These are phyloP conservation scores for Suillus subaureus DNA, from an alignment of 768 basidiomycete genomes.

Conservation along the genomic window DNA sequence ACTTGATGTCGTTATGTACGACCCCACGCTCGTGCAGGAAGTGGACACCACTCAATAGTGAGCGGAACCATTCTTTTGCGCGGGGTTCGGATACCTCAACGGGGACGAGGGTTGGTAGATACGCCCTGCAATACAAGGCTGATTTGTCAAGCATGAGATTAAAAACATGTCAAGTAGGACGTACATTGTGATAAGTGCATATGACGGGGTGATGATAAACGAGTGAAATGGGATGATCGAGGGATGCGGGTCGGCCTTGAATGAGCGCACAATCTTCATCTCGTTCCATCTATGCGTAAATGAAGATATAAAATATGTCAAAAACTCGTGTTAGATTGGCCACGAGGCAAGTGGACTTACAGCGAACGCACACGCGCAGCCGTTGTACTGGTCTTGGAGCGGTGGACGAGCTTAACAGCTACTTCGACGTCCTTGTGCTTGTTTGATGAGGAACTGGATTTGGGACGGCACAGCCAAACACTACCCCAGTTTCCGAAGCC, in stretches of 20 bases:
- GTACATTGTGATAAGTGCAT: constrained; percentile 91
- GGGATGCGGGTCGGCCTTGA: constrained; percentile 86
- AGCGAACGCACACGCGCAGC: constrained; percentile 89
- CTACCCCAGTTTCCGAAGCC: constrained; percentile 94
- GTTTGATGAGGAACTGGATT: constrained; percentile 42
- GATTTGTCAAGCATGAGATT: constrained; percentile 15
- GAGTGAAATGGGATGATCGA: constrained; percentile 92
- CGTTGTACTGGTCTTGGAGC: constrained; percentile 77
- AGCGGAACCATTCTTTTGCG: constrained; percentile 81
- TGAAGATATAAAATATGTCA: neutral
- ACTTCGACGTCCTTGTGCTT: constrained; percentile 56
- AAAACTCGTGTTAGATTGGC: constrained; percentile 1
- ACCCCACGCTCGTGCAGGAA: constrained; percentile 84
- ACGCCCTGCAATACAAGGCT: constrained; percentile 59
- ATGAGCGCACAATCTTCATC: constrained; percentile 90
- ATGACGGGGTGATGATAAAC: constrained; percentile 90
- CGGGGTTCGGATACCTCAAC: constrained; percentile 83
- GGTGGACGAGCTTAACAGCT: constrained; percentile 93
- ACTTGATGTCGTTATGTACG: constrained; percentile 96
- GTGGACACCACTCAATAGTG: constrained; percentile 78
- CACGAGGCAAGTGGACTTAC: constrained; percentile 43
- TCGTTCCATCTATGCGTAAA: constrained; percentile 81
- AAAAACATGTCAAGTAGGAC: constrained; percentile 31
- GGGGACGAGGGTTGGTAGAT: constrained; percentile 82
- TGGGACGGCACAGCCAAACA: constrained; percentile 79